Base-by-base conservation (phyloP, 2,329 filamentous ascomycete genomes). In the Hymenoscyphus repandus region DNA sequence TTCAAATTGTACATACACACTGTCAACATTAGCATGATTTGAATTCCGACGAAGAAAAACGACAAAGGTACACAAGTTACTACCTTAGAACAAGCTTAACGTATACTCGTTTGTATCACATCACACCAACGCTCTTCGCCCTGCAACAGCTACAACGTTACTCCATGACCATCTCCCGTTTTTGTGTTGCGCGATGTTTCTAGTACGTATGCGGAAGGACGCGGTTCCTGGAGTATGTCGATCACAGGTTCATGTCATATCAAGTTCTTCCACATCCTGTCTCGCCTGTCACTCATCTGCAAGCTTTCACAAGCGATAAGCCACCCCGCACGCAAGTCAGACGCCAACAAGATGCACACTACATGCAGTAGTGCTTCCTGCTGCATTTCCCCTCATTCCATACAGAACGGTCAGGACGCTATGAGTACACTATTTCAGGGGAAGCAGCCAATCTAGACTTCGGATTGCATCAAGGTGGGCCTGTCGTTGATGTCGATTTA, bases 381-480 rank as follows among this genome's bases (percentile, higher is more conserved):
- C 7, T 7, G 22, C 45, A 20, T 48, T 41, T 44, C 44, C 49
- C 49, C 44, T 51, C 44, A 39, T 44, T 44, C 11, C 17, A 18
- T 30, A 20, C 10, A 12, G 22, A 7, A 27, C 22, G 22, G 7
- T 27, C 7, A 27, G 22, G 22, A 7, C 22, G 4, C 22, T 27
- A 27, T 27, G 22, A 4, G 22, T 27, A 27, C 22, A 27, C 22
- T 27, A 41, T 46, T 4, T 51, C 53, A 56, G 53, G 53, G 56
- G 53, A 54, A 58, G 40, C 51, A 52, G 31, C 55, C 55, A 58
- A 52, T 58, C 30, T 45, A 40, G 17, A 50, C 10, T 45, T 49
- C 40, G 18, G 47, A 45, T 48, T 45, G 22, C 13, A 39, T 39
- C 15, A 40, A 34, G 40, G 22, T 51, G 27, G 39, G 17, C 22